Conservation (phyloP, 176 grass and related monocot species). For the Metroxylon sagu region DNA sequence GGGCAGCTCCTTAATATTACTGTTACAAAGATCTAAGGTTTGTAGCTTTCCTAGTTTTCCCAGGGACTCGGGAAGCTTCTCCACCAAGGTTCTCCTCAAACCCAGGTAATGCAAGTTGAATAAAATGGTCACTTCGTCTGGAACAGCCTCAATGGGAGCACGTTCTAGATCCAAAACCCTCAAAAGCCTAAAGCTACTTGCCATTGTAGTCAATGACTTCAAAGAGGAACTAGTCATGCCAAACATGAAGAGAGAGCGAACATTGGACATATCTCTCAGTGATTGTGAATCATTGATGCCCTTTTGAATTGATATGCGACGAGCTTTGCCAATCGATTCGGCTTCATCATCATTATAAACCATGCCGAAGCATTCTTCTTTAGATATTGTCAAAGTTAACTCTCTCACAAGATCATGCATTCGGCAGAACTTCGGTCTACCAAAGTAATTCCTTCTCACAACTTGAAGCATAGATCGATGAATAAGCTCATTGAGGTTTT, state of each 20-base stretch:
- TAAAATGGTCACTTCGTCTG: background rate
- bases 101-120: constrained; percentile 7
- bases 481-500: constrained; percentile 20
- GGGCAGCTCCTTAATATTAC: constrained; percentile 3
- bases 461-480: constrained; percentile 17
- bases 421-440: background rate
- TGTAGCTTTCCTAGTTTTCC: constrained; percentile 6
- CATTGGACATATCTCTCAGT: too few species aligned
- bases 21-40: background rate
- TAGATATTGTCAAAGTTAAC: constrained; percentile 13
- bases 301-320: background rate
- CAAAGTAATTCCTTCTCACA: constrained; percentile 13
- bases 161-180: too few species aligned
- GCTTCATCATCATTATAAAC: background rate
- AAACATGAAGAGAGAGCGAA: too few species aligned
- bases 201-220: too few species aligned
- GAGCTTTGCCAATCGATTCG: background rate
- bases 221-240: too few species aligned
- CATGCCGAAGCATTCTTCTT: constrained; percentile 3
- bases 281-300: too few species aligned
- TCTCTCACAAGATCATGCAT: constrained; percentile 22
- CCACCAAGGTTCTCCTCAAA: constrained; percentile 7
- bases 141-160: too few species aligned
- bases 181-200: too few species aligned
- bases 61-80: background rate